Conservation (phyloP, 139 green algal genomes). For the Pleodorina starrii region DNA sequence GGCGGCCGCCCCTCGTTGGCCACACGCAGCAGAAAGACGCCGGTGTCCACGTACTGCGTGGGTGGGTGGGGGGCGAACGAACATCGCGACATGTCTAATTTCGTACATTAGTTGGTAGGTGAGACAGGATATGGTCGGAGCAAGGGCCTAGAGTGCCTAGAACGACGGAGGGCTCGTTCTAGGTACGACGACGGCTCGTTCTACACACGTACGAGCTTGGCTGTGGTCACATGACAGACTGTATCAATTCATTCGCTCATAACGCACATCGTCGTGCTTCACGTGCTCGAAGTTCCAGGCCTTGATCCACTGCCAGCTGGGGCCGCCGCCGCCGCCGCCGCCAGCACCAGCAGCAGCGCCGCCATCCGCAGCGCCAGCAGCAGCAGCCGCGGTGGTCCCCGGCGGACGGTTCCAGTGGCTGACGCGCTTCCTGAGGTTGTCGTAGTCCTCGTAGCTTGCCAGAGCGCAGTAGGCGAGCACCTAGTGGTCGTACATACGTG, state of each 20-base stretch:
- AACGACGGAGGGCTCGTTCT: too few species aligned
- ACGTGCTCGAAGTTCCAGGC: background rate
- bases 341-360: background rate
- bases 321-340: too few species aligned
- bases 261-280: background rate
- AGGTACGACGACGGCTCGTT: too few species aligned
- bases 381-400: background rate
- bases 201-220: too few species aligned
- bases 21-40: background rate
- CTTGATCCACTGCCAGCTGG: background rate
- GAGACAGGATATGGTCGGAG: too few species aligned
- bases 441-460: background rate
- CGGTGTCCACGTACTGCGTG: background rate
- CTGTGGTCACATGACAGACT: too few species aligned
- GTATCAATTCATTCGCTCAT: background rate
- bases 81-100: too few species aligned
- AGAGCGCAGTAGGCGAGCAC: background rate
- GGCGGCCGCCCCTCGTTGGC: background rate
- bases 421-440: background rate
- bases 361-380: background rate
- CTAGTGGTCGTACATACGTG: background rate
- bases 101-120: too few species aligned
- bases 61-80: too few species aligned
- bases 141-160: too few species aligned
- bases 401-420: background rate